These are phyloP conservation scores for Setomelanomma holmii DNA, from an alignment of 2,329 filamentous ascomycete genomes.

Conservation along the genomic window DNA sequence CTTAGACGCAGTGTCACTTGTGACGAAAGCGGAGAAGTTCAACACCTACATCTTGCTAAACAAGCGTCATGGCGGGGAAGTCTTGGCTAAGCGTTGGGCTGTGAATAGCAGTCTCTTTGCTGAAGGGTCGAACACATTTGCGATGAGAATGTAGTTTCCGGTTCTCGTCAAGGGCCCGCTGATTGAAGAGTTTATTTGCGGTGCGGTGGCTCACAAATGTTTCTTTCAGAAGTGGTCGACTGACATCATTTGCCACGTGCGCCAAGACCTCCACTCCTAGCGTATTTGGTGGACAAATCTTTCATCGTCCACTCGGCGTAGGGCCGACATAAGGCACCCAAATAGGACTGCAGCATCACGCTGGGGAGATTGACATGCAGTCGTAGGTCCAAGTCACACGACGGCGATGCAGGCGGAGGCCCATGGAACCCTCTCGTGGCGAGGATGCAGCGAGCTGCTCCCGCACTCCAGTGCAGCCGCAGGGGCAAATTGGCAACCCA, in stretches of 20 bases:
- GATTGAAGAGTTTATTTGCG: too few species aligned
- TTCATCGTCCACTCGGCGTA: background rate
- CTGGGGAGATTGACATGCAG: background rate
- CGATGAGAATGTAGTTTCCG: too few species aligned
- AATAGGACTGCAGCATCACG: background rate
- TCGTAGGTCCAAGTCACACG: background rate
- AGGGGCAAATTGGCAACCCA: background rate
- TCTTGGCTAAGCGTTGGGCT: background rate
- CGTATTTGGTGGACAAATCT: constrained; percentile 2
- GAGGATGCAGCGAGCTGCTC: background rate
- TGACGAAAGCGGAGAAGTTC: background rate
- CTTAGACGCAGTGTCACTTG: background rate
- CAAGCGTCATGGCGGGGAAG: background rate
- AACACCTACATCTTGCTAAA: background rate
- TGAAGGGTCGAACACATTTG: too few species aligned
- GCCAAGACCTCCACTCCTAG: constrained; percentile 11
- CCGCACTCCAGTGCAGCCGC: background rate
- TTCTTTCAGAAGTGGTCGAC: too few species aligned
- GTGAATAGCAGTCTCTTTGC: too few species aligned
- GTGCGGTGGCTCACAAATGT: too few species aligned
- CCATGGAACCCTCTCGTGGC: background rate
- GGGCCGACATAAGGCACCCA: background rate
- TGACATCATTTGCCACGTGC: constrained; percentile 5
- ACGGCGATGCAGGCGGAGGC: background rate
- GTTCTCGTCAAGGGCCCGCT: too few species aligned